Evolutionary conservation across 352 stramenopile species (phyloP).

Genomic region (Pythium utonaiense): DNA sequence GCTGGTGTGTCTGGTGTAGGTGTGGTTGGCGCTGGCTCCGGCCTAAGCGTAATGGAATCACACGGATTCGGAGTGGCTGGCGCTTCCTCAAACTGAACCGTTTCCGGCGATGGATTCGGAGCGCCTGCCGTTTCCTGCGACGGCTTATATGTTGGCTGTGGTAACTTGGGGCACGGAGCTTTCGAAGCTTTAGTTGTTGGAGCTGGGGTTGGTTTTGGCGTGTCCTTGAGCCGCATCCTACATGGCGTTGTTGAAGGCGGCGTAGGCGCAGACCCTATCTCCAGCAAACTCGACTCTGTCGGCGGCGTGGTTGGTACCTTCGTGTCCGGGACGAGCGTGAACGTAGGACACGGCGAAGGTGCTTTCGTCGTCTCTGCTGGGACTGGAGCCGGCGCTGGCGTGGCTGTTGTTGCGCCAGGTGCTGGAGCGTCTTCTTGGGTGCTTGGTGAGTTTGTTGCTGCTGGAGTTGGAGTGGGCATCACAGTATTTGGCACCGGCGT

Average conservation of each 20-base stretch:
- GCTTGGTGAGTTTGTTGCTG: background rate
- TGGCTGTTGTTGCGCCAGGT: background rate
- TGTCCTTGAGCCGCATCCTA: no score
- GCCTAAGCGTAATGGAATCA: slow-evolving; percentile 6
- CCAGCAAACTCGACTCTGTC: background rate
- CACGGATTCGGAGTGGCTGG: slow-evolving; percentile 1
- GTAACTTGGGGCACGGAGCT: background rate
- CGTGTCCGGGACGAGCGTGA: slow-evolving; percentile 9
- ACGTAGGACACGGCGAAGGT: background rate
- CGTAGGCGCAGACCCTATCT: background rate
- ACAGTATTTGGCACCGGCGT: background rate
- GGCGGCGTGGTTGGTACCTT: background rate
- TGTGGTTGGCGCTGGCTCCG: background rate
- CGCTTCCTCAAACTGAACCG: background rate
- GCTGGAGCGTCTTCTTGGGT: background rate
- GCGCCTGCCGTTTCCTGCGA: background rate
- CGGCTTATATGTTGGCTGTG: background rate
- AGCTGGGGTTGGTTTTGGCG: background rate
- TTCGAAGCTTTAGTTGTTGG: background rate
- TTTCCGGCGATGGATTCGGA: background rate
- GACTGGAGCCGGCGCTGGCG: background rate
- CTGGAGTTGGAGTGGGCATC: background rate
- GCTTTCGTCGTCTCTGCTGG: background rate
- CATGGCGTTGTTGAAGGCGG: background rate
- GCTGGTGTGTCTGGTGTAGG: background rate